Conservation (phyloP, 805 yeast species). For the Danielozyma ontarioensis region DNA sequence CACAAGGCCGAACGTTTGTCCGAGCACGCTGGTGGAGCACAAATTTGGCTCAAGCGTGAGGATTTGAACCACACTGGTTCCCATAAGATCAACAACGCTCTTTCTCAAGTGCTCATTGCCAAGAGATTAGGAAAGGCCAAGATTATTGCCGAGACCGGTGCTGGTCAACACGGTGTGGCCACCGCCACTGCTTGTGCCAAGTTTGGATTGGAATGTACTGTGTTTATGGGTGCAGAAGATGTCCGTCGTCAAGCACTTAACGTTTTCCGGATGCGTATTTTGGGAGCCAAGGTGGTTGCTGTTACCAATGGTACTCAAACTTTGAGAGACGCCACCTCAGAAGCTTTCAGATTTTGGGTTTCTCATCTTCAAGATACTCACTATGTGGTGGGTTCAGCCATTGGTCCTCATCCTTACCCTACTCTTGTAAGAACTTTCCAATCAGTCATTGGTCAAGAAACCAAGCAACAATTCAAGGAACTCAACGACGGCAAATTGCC, state of each 20-base stretch:
- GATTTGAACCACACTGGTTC: constrained; percentile 90
- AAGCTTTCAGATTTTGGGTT: constrained; percentile 96
- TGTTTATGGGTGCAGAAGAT: constrained; percentile 99
- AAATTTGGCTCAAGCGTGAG: constrained; percentile 97
- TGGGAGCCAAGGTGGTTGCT: constrained; percentile 93
- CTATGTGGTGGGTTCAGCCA: constrained; percentile 95
- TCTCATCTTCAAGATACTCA: constrained; percentile 81
- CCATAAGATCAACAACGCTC: constrained; percentile 79
- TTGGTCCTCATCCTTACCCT: constrained; percentile 99
- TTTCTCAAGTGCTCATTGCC: constrained; percentile 78
- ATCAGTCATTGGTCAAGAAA: constrained; percentile 92
- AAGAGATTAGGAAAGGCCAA: constrained; percentile 72
- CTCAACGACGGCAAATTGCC: constrained; percentile 82
- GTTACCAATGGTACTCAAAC: constrained; percentile 95
- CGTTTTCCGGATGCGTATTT: constrained; percentile 93
- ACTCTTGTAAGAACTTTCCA: constrained; percentile 97
- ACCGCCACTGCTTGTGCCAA: constrained; percentile 91
- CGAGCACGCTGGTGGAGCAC: constrained; percentile 84
- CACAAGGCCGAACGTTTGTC: constrained; percentile 89
- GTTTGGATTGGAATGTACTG: constrained; percentile 89
- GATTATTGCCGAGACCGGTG: constrained; percentile 87
- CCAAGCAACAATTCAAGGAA: constrained; percentile 82
- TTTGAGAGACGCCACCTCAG: constrained; percentile 95
- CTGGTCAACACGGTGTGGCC: constrained; percentile 92
- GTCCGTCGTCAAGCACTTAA: constrained; percentile 97